phyloP scores from a whole-genome alignment of 352 stramenopile genomes.

The Globisporangium cylindrosporum region DNA sequence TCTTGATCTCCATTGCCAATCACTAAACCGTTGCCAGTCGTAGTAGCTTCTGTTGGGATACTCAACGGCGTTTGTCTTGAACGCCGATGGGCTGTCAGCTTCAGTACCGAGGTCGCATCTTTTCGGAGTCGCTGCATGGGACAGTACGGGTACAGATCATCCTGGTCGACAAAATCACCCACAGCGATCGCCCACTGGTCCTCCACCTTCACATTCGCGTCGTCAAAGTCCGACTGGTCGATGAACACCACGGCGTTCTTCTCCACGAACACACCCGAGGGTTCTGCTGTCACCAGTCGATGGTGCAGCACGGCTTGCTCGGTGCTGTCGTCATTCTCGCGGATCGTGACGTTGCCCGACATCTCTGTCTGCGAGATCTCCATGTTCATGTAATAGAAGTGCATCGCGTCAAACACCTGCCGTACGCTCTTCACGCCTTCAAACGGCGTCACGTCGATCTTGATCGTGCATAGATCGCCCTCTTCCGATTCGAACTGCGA shows the following conservation, averaged over 20 bases:
- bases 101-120: constrained; percentile 20
- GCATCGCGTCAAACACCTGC: constrained; percentile 36
- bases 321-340: constrained; percentile 17
- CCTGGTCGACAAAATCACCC: constrained; percentile 15
- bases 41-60: background rate
- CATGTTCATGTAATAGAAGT: constrained; percentile 40
- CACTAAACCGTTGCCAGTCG: background rate
- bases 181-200: constrained; percentile 6
- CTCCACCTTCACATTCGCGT: background rate
- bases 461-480: constrained; percentile 42
- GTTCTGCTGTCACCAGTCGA: constrained; percentile 1
- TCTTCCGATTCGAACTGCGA: constrained; percentile 37
- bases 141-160: constrained; percentile 19
- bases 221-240: constrained; percentile 11
- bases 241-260: constrained; percentile 11
- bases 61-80: background rate
- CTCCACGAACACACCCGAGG: background rate
- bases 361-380: constrained; percentile 59
- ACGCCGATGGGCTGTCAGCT: background rate
- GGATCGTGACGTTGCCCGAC: constrained; percentile 14
- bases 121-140: constrained; percentile 19
- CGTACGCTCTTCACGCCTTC: constrained; percentile 28
- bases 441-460: constrained; percentile 45
- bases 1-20: background rate
- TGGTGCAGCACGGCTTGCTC: constrained; percentile 10